Evolutionary conservation across 2,329 filamentous ascomycete genomes (phyloP), one percentile per base, ranked within the genome.

Genomic region (Leptographium wingfieldii): DNA sequence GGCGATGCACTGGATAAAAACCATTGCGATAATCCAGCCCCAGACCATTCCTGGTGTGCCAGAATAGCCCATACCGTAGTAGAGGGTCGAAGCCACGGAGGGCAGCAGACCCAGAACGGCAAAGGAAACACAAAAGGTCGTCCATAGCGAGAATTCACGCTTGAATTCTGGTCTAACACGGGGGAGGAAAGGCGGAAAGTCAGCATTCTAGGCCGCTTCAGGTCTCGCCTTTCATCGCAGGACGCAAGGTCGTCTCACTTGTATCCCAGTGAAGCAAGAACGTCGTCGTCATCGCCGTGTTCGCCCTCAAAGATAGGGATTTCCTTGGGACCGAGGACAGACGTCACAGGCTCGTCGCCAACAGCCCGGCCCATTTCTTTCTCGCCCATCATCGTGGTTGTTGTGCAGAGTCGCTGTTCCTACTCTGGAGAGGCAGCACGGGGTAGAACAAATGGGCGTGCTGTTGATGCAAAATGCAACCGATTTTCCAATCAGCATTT

Each of bases 1-100:
- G 10, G 86, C 86, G 60, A 89, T 81, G 69, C 81, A 84, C 68
- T 88, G 81, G 48, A 90, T 87, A 49, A 88, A 88, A 5, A 85
- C 65, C 80, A 88, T 87, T 56, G 85, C 85, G 54, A 90, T 76
- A 33, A 89, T 72, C 86, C 87, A 90, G 5, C 86, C 87, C 86
- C 86, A 90, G 2, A 84, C 84, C 84, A 88, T 87, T 29, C 84
- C 83, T 61, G 76, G 79, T 0, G 78, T 81, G 5, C 80, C 63
- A 66, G 70, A 69, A 33, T 72, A 73, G 52, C 77, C 76, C 73
- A 84, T 82, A 64, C 86, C 86, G 77, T 88, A 90, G 67, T 79
- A 85, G 64, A 90, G 71, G 0, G 86, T 90, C 63, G 80, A 84
- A 1, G 86, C 86, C 66, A 90, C 88, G 62, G 82, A 87, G 0